A percentile compares a stretch with the other conserved stretches of the same genome.
Conservation (phyloP, 441 rosid genomes). For the Sinapis alba region DNA sequence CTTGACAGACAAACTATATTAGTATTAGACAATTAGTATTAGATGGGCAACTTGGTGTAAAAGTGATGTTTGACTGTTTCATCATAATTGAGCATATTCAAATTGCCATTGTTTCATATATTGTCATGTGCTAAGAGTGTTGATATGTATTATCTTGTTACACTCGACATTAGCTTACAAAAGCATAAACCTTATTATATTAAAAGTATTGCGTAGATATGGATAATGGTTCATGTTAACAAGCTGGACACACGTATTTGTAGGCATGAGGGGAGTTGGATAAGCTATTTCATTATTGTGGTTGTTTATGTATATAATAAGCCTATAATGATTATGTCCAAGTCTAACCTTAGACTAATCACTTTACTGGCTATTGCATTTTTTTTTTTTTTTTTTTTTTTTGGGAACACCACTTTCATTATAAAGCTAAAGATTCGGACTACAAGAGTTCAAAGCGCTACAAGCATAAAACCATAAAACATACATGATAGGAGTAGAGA, state of each 20-base stretch:
- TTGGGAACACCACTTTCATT: too few species aligned
- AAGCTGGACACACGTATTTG: conserved; percentile 8
- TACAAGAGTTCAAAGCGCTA: too few species aligned
- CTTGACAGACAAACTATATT: neutral
- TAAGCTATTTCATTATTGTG: neutral
- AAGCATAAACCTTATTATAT: neutral
- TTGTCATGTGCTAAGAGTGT: neutral
- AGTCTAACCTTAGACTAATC: neutral
- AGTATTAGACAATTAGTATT: neutral
- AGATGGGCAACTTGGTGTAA: neutral
- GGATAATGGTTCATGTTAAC: conserved; percentile 7
- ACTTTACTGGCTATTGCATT: neutral
- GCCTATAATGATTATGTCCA: neutral
- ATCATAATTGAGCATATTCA: neutral
- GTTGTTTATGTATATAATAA: neutral
- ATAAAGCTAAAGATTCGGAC: too few species aligned
- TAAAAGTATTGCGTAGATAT: neutral
- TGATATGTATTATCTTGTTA: neutral
- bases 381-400: too few species aligned
- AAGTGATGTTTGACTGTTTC: neutral
- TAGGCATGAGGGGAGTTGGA: neutral
- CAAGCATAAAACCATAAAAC: too few species aligned
- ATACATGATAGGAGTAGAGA: too few species aligned
- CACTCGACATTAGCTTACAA: conserved; percentile 12
- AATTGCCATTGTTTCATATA: neutral